Base-by-base conservation (phyloP, 345 rosid species). In the Aquilaria sinensis region DNA sequence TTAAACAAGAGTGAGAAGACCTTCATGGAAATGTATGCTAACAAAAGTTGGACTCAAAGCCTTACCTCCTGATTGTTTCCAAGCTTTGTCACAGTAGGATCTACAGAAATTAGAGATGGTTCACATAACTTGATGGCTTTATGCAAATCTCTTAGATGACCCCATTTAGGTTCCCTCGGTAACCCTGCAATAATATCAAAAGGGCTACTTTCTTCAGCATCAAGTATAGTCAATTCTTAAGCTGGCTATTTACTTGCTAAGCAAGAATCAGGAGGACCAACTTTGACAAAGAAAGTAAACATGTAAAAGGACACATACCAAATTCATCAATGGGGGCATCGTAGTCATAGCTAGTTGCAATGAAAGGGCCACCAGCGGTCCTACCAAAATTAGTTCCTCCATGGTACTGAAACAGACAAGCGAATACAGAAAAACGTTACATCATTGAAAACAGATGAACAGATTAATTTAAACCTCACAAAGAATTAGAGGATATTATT, bases 311-410 rank as follows among this genome's bases (percentile, higher is more conserved):
- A 30, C 29, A 46, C 81, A 33, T 73, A 93, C 99, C 99, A 50
- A 71, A 94, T 82, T 94, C 97, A 77, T 94, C 99, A 6, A 94
- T 70, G 67, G 97, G 99, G 77, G 96, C 99, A 57, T 89, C 99
- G 52, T 94, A 94, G 63, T 94, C 99, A 61, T 94, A 91, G 77
- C 96, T 94, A 60, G 99, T 85, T 34, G 99, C 88, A 73, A 94
- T 87, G 80, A 88, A 94, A 49, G 84, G 90, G 70, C 96, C 99
- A 45, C 97, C 96, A 16, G 99, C 87, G 34, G 99, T 94, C 67
- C 97, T 70, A 56, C 82, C 97, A 32, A 94, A 94, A 66, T 94
- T 94, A 2, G 97, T 88, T 61, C 99, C 99, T 45, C 99, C 97
- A 47, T 94, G 97, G 66, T 91, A 94, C 99, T 94, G 67, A 51